These are phyloP conservation scores for Escovopsis sp. DNA, from an alignment of 2,329 filamentous ascomycete species.

Conservation along the genomic window DNA sequence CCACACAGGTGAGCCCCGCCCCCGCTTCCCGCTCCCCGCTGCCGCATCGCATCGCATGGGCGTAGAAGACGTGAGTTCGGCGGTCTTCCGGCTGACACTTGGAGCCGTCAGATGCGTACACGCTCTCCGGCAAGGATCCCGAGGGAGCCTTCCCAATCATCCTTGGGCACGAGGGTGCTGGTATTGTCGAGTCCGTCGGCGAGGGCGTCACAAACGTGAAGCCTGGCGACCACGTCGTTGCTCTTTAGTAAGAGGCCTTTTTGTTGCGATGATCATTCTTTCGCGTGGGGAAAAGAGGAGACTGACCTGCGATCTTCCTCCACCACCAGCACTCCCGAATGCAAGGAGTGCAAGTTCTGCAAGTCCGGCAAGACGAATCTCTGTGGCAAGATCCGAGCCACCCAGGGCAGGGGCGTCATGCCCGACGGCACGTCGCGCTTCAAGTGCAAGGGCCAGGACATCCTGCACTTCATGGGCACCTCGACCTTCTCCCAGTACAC, in stretches of 20 bases:
- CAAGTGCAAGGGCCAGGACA: conserved; percentile 84
- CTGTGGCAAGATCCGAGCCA: conserved; percentile 95
- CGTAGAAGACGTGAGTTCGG: no score
- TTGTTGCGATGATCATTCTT: neutral
- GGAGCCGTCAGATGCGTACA: conserved; percentile 61
- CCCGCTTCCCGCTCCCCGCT: no score
- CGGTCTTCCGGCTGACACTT: no score
- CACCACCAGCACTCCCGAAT: conserved; percentile 76
- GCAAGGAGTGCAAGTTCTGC: conserved; percentile 98
- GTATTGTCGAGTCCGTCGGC: conserved; percentile 83
- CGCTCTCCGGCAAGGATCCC: conserved; percentile 88
- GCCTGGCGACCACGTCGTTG: conserved; percentile 79
- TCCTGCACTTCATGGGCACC: conserved; percentile 98
- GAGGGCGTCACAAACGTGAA: conserved; percentile 93
- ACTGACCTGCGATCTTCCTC: neutral
- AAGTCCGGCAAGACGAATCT: conserved; percentile 98
- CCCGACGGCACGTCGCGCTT: conserved; percentile 92
- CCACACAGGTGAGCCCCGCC: conserved; percentile 59
- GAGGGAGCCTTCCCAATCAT: conserved; percentile 88
- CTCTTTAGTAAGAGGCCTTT: conserved; percentile 54
- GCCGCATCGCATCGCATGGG: no score
- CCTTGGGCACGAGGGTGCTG: conserved; percentile 81
- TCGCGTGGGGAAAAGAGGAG: no score
- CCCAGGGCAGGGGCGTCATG: conserved; percentile 92
- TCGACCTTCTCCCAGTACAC: conserved; percentile 99